Evolutionary conservation across 1,139 yeast species (phyloP), one percentile per base, ranked within the genome.

Genomic region (Yamadazyma membranifaciens): DNA sequence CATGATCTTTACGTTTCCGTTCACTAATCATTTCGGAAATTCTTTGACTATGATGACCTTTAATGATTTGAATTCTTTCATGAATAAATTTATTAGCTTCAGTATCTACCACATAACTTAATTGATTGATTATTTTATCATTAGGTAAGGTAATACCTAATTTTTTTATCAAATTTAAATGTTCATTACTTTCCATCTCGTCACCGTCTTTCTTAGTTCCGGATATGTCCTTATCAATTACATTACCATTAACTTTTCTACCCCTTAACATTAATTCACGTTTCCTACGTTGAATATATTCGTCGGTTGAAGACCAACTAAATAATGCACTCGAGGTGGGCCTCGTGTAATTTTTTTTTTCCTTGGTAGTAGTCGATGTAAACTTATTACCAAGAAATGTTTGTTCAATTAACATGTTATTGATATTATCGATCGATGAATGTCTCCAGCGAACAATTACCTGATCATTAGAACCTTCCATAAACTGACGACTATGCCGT

Each of bases 251-350:
- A 12, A 35, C 24, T 22, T 25, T 35, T 14, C 31, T 34, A 4
- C 45, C 47, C 33, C 33, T 37, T n/a, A 37, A 38, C 39, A 33
- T 7, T 39, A 65, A 46, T 44, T 66, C 68, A 31, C 52, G 50
- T 46, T 63, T 65, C 31, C 73, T 51, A 1, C 63, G 60, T 25
- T 58, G 60, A 9, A 70, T 61, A 44, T 69, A 68, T 9, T 65
- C 59, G 41, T 71, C 76, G 15, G 68, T 65, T 0, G 76, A 68
- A 6, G 75, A 67, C 78, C 78, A 72, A 37, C 64, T 60, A 44
- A 72, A 72, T 34, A 71, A 56, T 13, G 69, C 63, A 46, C 62
- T 65, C n/a, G 67, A 60, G 1, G 59, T 47, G 10, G 56, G 47
- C 39, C 43, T 31, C 5, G 34, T 30, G 37, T 47, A 49, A 22